Evolutionary conservation across 2,329 filamentous ascomycete species (phyloP).

Genomic region (Fusarium sp.): DNA sequence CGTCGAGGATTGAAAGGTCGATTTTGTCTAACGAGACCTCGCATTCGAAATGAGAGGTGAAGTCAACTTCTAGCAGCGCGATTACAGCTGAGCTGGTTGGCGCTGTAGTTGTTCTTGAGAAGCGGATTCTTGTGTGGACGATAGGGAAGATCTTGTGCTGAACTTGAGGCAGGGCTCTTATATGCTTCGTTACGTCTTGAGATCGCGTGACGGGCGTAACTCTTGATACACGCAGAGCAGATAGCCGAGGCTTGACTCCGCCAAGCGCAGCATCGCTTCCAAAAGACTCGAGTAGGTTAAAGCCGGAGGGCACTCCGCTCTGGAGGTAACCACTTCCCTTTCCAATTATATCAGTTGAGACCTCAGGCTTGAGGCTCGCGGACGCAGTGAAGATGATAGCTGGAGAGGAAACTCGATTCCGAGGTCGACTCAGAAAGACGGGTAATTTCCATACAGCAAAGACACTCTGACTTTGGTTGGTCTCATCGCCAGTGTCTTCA

Average conservation of each 20-base stretch:
- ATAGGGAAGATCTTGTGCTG: slow-evolving; percentile 75
- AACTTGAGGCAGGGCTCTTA: slow-evolving; percentile 73
- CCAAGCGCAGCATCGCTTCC: slow-evolving; percentile 72
- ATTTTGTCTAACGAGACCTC: slow-evolving; percentile 73
- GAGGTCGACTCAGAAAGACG: slow-evolving; percentile 69
- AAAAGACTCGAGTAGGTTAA: slow-evolving; percentile 84
- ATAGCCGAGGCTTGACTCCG: slow-evolving; percentile 75
- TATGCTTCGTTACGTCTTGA: slow-evolving; percentile 72
- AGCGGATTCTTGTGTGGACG: slow-evolving; percentile 79
- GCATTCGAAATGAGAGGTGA: slow-evolving; percentile 77
- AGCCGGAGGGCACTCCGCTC: slow-evolving; percentile 75
- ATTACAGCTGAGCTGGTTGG: slow-evolving; percentile 73
- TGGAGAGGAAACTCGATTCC: slow-evolving; percentile 75
- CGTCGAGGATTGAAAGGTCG: slow-evolving; percentile 68
- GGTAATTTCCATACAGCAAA: slow-evolving; percentile 72
- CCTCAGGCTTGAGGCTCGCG: slow-evolving; percentile 69
- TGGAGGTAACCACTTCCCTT: slow-evolving; percentile 73
- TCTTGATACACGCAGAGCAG: slow-evolving; percentile 79
- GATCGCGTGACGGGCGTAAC: slow-evolving; percentile 76
- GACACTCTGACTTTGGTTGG: slow-evolving; percentile 54
- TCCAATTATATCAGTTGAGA: slow-evolving; percentile 45
- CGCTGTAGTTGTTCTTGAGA: slow-evolving; percentile 72
- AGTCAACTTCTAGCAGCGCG: slow-evolving; percentile 79
- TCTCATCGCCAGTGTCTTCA: slow-evolving; percentile 42
- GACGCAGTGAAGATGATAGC: slow-evolving; percentile 74